Evolutionary conservation across 2,329 filamentous ascomycete genomes (phyloP), one percentile per base, ranked within the genome.

Genomic region (Exophiala mesophila): DNA sequence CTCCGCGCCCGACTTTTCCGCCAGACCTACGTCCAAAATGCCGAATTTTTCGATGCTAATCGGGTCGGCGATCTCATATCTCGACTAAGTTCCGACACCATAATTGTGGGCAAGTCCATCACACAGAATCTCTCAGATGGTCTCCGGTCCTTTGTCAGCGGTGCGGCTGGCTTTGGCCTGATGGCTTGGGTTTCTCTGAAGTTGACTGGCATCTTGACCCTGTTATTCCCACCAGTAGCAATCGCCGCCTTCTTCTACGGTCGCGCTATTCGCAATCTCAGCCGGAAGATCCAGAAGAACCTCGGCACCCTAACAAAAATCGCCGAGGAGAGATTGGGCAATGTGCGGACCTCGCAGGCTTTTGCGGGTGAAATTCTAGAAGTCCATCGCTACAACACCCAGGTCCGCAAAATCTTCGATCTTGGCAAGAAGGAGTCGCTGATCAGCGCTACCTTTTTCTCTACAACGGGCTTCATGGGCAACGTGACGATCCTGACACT

Each of bases 101-200:
- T 97, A 59, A 94, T 98, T 59, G 92, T 98, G 41, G 92, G 90
- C 60, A 98, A 98, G 68, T 95, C 88, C 58, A 95, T 98, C 53
- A 98, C 92, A 0, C 90, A 97, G 61, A 98, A 98, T 60, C 71
- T 98, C 36, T 97, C 90, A 4, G 92, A 98, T 65, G 92, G 92
- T n/a, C 74, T 98, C 39, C 78, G 92, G 47, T 84, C 92, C 12
- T 69, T 92, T 21, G 90, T 98, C 48, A 95, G 88, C 54, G 92
- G 92, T 54, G 80, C 78, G 21, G 90, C 90, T 45, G 94, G 92
- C 2, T 85, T 98, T 57, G 78, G 78, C 36, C 82, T 94, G 63
- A 98, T 98, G 92, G 79, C 86, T n/a, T 97, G 88, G 74, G 85
- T 95, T 47, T 95, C 88, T 61, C 76, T 94, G 41, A 85, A 94